Evolutionary conservation across 768 basidiomycete genomes (phyloP).

Genomic region (Paxillus rubicundulus): DNA sequence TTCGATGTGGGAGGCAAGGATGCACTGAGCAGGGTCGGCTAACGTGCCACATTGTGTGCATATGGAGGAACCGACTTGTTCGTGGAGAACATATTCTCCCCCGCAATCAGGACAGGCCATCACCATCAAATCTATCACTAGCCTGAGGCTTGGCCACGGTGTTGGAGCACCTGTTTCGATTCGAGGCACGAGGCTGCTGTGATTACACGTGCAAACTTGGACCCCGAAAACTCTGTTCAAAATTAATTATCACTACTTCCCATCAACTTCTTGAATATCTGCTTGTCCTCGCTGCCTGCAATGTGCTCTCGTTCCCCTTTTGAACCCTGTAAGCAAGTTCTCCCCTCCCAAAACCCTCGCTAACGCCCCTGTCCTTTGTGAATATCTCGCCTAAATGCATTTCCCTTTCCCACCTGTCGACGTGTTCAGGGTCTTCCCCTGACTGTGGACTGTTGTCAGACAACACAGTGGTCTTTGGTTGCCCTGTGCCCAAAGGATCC

Average conservation of each 20-base stretch:
- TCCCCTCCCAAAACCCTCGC: slow-evolving; percentile 8
- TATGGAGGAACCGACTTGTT: slow-evolving; percentile 56
- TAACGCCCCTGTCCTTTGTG: slow-evolving; percentile 6
- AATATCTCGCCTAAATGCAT: neutral
- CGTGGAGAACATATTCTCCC: slow-evolving; percentile 50
- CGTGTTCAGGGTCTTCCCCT: slow-evolving; percentile 27
- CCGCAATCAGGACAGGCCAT: slow-evolving; percentile 54
- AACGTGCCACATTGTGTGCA: slow-evolving; percentile 76
- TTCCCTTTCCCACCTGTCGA: neutral
- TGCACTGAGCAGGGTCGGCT: slow-evolving; percentile 55
- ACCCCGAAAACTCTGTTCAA: slow-evolving; percentile 29
- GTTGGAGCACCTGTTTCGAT: too few relatives aligned
- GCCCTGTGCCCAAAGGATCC: slow-evolving; percentile 1
- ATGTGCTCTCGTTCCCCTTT: too few relatives aligned
- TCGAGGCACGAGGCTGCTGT: neutral
- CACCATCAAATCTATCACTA: too few relatives aligned
- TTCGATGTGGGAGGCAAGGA: slow-evolving; percentile 51
- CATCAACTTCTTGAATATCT: neutral
- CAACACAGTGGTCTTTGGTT: neutral
- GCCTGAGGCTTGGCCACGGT: too few relatives aligned
- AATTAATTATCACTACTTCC: neutral
- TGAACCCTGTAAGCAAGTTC: neutral
- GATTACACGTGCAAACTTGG: slow-evolving; percentile 5
- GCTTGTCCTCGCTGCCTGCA: neutral
- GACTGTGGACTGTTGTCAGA: slow-evolving; percentile 2